Base-by-base conservation (phyloP, 768 basidiomycete genomes). In the Melanogaster broomeanus region DNA sequence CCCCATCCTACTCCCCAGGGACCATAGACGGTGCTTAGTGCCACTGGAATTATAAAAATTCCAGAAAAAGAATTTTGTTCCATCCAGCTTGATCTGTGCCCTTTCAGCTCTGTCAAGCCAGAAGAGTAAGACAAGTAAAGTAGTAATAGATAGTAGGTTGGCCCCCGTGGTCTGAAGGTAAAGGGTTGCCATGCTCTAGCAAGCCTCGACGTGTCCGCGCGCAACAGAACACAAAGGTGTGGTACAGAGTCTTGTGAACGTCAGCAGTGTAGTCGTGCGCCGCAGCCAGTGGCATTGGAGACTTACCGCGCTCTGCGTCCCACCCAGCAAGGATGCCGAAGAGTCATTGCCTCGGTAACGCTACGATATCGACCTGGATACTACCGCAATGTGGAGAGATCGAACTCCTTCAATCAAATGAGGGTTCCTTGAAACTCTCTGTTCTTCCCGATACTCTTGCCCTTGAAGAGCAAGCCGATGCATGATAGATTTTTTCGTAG, bases 41-140 rank as follows among this genome's bases (percentile, higher is more conserved):
- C 31, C 16, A 19, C 6, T 33, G 21, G n/a, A 49, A 6, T 28
- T 10, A 4, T 10, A 13, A 10, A 25, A 12, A 12, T 31, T 4
- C 24, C n/a, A 31, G 51, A 22, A 19, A 12, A 73, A 72, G 15
- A 63, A 78, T 77, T 27, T 72, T 65, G 42, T 41, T 77, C 75
- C 42, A 62, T 61, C 78, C 80, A 82, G 9, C 70, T n/a, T 67
- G n/a, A 82, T 72, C 45, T 79, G 75, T 0, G 80, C n/a, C n/a
- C 79, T 60, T 75, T 75, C 46, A 81, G 55, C 46, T 82, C 81
- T 11, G 79, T 82, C 28, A 77, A 57, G 1, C 80, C 81, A 51
- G n/a, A 83, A 80, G 1, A 76, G 62, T 12, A 83, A 51, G n/a
- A 82, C 67, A 12, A 82, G 22, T 64, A 54, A 28, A 58, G 22